phyloP scores from a whole-genome alignment of 1,139 yeast genomes.

The Suhomyces maxii region DNA sequence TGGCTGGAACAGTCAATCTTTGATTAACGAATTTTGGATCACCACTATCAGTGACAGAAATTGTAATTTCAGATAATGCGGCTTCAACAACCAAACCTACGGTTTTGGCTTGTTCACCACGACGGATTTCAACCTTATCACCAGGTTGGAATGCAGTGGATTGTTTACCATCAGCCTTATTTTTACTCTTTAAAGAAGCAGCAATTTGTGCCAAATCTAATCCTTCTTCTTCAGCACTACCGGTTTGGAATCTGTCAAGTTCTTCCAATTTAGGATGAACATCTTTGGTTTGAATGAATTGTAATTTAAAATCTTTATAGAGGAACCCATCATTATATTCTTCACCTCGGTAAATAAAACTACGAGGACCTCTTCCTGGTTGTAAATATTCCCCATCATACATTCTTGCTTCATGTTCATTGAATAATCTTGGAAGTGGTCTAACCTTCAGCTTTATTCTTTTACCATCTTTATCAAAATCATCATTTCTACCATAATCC shows the following conservation, averaged over 20 bases:
- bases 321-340: constrained; percentile 89
- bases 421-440: constrained; percentile 84
- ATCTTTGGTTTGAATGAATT: constrained; percentile 76
- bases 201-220: constrained; percentile 85
- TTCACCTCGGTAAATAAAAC: constrained; percentile 77
- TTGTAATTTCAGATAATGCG: constrained; percentile 61
- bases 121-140: constrained; percentile 85
- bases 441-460: constrained; percentile 56
- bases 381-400: constrained; percentile 61
- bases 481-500: constrained; percentile 78
- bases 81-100: constrained; percentile 76
- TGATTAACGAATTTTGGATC: constrained; percentile 50
- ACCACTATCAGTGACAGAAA: constrained; percentile 54
- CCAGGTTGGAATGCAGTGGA: constrained; percentile 80
- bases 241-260: constrained; percentile 76
- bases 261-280: constrained; percentile 90
- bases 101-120: constrained; percentile 93
- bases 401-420: constrained; percentile 64
- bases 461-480: constrained; percentile 57
- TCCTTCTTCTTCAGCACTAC: constrained; percentile 68
- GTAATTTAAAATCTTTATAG: constrained; percentile 81
- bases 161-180: constrained; percentile 28
- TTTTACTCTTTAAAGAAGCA: constrained; percentile 69
- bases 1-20: constrained; percentile 68
- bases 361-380: constrained; percentile 72